These are phyloP conservation scores for Penicillium sp. DNA, from an alignment of 2,329 filamentous ascomycete species.

Conservation along the genomic window DNA sequence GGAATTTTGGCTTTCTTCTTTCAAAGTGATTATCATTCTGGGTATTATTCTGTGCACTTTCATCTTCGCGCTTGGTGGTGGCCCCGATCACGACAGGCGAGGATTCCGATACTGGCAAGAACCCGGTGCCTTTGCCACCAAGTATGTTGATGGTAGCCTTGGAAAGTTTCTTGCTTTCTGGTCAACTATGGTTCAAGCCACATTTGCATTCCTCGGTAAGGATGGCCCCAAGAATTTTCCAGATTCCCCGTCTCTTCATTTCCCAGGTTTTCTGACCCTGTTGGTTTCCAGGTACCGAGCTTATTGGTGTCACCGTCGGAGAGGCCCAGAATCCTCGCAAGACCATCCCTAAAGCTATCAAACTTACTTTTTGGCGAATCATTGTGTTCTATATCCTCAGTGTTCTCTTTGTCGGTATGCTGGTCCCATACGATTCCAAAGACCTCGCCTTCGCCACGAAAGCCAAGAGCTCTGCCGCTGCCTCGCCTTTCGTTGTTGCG, in stretches of 20 bases:
- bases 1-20: conserved; percentile 63
- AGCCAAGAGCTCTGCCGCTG: conserved; percentile 58
- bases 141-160: conserved; percentile 48
- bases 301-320: conserved; percentile 77
- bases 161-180: conserved; percentile 68
- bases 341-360: conserved; percentile 79
- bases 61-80: conserved; percentile 67
- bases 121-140: conserved; percentile 62
- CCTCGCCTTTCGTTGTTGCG: conserved; percentile 76
- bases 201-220: conserved; percentile 73
- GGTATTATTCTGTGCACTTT: conserved; percentile 69
- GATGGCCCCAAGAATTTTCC: not conserved
- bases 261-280: not conserved
- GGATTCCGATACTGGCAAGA: conserved; percentile 70
- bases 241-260: not conserved
- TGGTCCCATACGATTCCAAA: conserved; percentile 71
- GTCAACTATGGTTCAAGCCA: conserved; percentile 74
- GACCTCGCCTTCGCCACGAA: conserved; percentile 58
- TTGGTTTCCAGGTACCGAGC: conserved; percentile 56
- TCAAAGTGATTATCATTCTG: conserved; percentile 71
- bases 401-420: conserved; percentile 75
- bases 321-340: conserved; percentile 79
- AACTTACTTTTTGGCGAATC: conserved; percentile 80
- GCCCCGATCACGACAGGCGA: conserved; percentile 63
- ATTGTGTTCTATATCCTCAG: conserved; percentile 77